Percentiles rank a stretch among this genome's conserved stretches.
Conservation (phyloP, 2,329 filamentous ascomycete genomes). For the Trichoderma koningii region DNA sequence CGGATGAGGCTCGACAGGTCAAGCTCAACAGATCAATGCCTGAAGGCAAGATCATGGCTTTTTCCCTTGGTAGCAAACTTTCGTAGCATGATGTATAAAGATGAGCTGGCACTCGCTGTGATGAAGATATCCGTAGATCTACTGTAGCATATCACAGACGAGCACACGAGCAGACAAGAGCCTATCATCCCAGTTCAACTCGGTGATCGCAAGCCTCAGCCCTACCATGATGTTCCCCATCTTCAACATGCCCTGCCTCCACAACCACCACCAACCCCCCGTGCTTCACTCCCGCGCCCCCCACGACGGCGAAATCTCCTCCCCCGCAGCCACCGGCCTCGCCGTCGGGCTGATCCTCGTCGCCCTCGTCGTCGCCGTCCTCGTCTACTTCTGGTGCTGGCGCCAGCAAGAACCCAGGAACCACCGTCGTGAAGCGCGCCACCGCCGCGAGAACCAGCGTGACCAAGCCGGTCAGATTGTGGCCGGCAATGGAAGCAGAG, state of each 20-base stretch:
- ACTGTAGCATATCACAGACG: not conserved
- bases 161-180: not conserved
- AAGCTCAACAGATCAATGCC: not conserved
- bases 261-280: not conserved
- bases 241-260: slow-evolving; percentile 20
- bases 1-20: not conserved
- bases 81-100: not conserved
- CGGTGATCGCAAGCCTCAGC: not conserved
- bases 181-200: not conserved
- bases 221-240: slow-evolving; percentile 16
- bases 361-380: not conserved
- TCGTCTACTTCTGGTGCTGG: slow-evolving; percentile 21
- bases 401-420: not conserved
- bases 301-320: slow-evolving; percentile 14
- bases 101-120: not conserved
- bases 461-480: not conserved
- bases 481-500: not conserved
- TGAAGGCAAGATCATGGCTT: not conserved
- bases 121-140: not conserved
- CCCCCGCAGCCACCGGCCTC: slow-evolving; percentile 12
- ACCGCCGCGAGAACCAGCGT: not conserved
- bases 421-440: not conserved
- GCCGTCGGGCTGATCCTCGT: slow-evolving; percentile 20
- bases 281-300: not conserved
- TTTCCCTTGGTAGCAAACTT: slow-evolving; percentile 5